These are phyloP conservation scores for Daldinia sp. DNA, from an alignment of 2,329 filamentous ascomycete species.

Conservation along the genomic window DNA sequence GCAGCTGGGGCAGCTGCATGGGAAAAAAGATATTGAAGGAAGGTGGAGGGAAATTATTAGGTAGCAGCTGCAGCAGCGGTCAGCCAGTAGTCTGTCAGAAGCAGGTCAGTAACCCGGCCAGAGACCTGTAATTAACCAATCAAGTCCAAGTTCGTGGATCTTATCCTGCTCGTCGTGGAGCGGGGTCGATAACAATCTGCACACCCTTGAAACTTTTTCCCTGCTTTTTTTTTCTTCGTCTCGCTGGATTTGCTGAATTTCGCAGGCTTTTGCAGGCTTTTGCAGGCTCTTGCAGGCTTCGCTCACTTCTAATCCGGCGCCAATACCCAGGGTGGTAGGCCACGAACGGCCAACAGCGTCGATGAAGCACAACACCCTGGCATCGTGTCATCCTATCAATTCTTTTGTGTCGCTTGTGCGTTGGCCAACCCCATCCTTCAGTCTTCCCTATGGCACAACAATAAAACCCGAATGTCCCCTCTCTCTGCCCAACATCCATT, in stretches of 20 bases:
- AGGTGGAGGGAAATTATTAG: conserved; percentile 33
- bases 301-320: conserved; percentile 33
- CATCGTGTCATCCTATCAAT: conserved; percentile 41
- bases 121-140: conserved; percentile 24
- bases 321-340: conserved; percentile 38
- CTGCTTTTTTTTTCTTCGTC: conserved; percentile 12
- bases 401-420: conserved; percentile 33
- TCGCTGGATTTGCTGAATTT: conserved; percentile 1
- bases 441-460: conserved; percentile 49
- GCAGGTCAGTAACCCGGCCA: neutral
- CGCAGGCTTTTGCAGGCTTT: neutral
- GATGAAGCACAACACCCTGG: conserved; percentile 44
- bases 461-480: conserved; percentile 66
- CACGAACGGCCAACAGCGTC: conserved; percentile 42
- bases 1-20: neutral
- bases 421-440: conserved; percentile 50
- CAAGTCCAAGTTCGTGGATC: conserved; percentile 29
- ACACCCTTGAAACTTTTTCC: conserved; percentile 28
- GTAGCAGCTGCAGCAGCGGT: conserved; percentile 22
- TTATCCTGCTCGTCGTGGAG: conserved; percentile 16
- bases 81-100: conserved; percentile 23
- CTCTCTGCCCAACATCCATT: conserved; percentile 54
- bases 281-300: neutral
- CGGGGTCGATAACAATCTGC: conserved; percentile 35
- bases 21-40: conserved; percentile 16